These are phyloP conservation scores for Metarhizium anisopliae DNA, from an alignment of 2,329 filamentous ascomycete species.

Conservation along the genomic window DNA sequence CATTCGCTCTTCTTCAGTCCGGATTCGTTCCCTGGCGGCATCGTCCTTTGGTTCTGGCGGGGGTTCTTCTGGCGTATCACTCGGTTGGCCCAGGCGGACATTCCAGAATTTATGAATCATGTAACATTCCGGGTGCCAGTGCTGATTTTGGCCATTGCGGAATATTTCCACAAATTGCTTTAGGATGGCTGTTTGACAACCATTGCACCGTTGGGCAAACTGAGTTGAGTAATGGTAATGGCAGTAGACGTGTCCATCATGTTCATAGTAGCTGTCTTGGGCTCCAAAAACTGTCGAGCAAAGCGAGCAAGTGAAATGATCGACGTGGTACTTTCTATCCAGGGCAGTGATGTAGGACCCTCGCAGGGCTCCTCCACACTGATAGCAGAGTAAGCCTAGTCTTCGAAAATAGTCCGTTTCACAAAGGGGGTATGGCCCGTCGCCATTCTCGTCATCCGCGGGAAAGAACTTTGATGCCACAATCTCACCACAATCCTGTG, in stretches of 20 bases:
- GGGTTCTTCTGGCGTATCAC: slow-evolving; percentile 36
- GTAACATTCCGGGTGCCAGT: slow-evolving; percentile 99
- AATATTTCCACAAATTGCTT: slow-evolving; percentile 99
- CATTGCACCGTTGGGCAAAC: slow-evolving; percentile 92
- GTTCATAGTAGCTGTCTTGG: slow-evolving; percentile 97
- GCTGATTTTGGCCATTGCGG: slow-evolving; percentile 93
- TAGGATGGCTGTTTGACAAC: slow-evolving; percentile 91
- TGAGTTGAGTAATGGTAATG: slow-evolving; percentile 98
- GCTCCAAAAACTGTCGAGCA: slow-evolving; percentile 97
- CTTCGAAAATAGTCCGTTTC: slow-evolving; percentile 96
- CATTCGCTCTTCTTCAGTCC: slow-evolving; percentile 83
- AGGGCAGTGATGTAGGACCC: slow-evolving; percentile 97
- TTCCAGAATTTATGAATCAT: slow-evolving; percentile 99
- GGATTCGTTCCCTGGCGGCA: slow-evolving; percentile 65
- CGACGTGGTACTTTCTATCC: slow-evolving; percentile 97
- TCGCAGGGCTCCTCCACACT: slow-evolving; percentile 84
- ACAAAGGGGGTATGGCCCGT: slow-evolving; percentile 86
- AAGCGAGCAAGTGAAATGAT: slow-evolving; percentile 96
- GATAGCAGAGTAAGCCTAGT: slow-evolving; percentile 80
- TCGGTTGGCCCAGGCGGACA: slow-evolving; percentile 66
- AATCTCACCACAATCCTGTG: slow-evolving; percentile 88
- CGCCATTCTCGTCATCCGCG: slow-evolving; percentile 79
- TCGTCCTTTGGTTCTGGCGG: slow-evolving; percentile 36
- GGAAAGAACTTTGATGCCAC: slow-evolving; percentile 99
- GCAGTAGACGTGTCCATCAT: slow-evolving; percentile 92